A percentile compares a stretch with the other conserved stretches of the same genome.
These are phyloP conservation scores for Trichodelitschia bisporula DNA, from an alignment of 495 filamentous ascomycete genomes.

Conservation along the genomic window DNA sequence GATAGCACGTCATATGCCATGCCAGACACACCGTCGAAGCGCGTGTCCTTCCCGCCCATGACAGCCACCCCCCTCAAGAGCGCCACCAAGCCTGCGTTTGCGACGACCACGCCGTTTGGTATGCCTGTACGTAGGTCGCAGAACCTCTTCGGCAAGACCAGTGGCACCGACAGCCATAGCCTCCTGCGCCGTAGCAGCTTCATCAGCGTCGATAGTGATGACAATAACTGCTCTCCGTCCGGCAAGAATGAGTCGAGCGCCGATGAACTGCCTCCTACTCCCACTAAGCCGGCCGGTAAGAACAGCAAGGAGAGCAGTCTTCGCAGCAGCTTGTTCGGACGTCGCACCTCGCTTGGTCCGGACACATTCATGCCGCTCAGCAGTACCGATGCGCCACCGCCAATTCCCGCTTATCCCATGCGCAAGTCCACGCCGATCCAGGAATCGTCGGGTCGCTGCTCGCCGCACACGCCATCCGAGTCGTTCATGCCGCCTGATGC, in stretches of 20 bases:
- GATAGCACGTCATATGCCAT: constrained; percentile 28
- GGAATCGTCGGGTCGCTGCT: constrained; percentile 18
- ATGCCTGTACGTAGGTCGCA: constrained; percentile 20
- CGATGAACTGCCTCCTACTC: constrained; percentile 74
- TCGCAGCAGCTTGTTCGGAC: constrained; percentile 18
- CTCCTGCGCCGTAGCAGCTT: constrained; percentile 46
- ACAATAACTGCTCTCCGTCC: constrained; percentile 31
- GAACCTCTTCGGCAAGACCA: constrained; percentile 38
- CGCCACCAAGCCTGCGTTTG: constrained; percentile 37
- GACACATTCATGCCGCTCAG: constrained; percentile 16
- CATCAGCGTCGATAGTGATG: constrained; percentile 53
- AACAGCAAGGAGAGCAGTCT: constrained; percentile 19
- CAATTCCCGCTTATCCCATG: background rate
- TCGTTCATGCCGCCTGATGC: constrained; percentile 54
- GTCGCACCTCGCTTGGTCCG: constrained; percentile 18
- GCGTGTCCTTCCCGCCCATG: constrained; percentile 35
- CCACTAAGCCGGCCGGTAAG: constrained; percentile 46
- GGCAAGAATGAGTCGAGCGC: constrained; percentile 33
- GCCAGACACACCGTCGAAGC: constrained; percentile 93
- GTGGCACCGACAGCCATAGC: constrained; percentile 27
- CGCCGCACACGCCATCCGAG: constrained; percentile 64
- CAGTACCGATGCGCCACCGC: background rate
- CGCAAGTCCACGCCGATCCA: constrained; percentile 1
- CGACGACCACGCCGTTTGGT: constrained; percentile 36
- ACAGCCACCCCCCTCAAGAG: constrained; percentile 15